Evolutionary conservation across 75 land plant species (phyloP).

Genomic region (Pinus tabuliformis): DNA sequence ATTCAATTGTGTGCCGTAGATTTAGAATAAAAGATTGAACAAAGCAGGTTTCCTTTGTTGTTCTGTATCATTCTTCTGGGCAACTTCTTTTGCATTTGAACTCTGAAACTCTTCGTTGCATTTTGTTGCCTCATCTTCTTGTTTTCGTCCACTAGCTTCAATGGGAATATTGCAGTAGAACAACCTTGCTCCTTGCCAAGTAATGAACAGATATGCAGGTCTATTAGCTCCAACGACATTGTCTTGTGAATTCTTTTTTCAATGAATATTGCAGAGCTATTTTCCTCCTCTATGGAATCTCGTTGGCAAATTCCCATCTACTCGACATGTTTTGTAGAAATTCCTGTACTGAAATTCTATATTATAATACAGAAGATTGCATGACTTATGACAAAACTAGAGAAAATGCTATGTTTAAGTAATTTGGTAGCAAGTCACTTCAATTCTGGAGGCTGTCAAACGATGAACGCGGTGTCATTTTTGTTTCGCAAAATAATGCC

Average conservation of each 20-base stretch:
- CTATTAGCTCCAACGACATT: constrained; percentile 10
- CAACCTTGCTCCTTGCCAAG: too few species aligned
- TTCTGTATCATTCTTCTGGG: too few species aligned
- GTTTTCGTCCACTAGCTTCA: too few species aligned
- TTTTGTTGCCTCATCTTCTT: too few species aligned
- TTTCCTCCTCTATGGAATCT: constrained; percentile 80
- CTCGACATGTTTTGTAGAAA: constrained; percentile 83
- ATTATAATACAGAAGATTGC: not conserved
- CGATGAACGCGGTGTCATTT: constrained; percentile 56
- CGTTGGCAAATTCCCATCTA: constrained; percentile 91
- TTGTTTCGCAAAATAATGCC: constrained; percentile 59
- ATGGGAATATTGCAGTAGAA: too few species aligned
- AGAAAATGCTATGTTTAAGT: constrained; percentile 68
- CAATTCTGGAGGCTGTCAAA: constrained; percentile 60
- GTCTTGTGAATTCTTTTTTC: constrained; percentile 48
- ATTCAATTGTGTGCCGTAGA: too few species aligned
- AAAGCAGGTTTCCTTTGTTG: too few species aligned
- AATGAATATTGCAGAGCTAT: constrained; percentile 76
- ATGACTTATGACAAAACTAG: constrained; percentile 36
- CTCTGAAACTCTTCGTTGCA: too few species aligned
- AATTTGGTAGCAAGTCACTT: constrained; percentile 62
- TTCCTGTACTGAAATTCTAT: constrained; percentile 33
- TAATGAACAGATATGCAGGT: not conserved
- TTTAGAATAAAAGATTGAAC: too few species aligned
- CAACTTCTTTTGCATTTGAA: too few species aligned